These are phyloP conservation scores for Talaromyces liani DNA, from an alignment of 495 filamentous ascomycete species.

Conservation along the genomic window DNA sequence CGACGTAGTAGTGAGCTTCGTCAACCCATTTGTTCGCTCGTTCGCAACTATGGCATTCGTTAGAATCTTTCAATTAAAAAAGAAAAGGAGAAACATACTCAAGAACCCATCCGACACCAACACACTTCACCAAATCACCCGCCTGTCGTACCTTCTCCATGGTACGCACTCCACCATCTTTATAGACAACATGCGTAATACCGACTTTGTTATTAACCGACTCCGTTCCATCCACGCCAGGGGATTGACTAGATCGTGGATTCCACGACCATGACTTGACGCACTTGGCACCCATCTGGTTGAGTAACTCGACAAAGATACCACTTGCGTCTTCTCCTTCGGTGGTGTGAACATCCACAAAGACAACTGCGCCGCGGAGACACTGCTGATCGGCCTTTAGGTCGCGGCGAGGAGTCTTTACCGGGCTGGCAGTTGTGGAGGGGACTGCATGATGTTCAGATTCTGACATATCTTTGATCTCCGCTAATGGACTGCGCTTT, in stretches of 20 bases:
- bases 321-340: constrained; percentile 81
- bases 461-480: neutral
- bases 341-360: constrained; percentile 85
- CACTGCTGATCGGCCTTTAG: constrained; percentile 17
- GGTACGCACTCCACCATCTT: constrained; percentile 82
- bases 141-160: constrained; percentile 77
- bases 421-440: constrained; percentile 20
- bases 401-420: constrained; percentile 24
- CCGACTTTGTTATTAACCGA: constrained; percentile 53
- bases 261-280: constrained; percentile 86
- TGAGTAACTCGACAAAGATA: constrained; percentile 75
- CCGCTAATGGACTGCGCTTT: neutral
- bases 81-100: constrained; percentile 44
- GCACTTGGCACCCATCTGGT: constrained; percentile 78
- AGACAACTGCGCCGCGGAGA: constrained; percentile 72
- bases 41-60: constrained; percentile 55
- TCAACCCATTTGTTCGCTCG: constrained; percentile 69
- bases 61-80: constrained; percentile 14
- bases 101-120: constrained; percentile 82
- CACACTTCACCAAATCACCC: constrained; percentile 69
- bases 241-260: constrained; percentile 38
- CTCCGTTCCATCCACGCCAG: constrained; percentile 20
- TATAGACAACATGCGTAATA: constrained; percentile 93
- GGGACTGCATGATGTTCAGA: neutral
- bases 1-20: constrained; percentile 61